Base-by-base conservation (phyloP, 1,284 basidiomycete species). In the Exobasidium cylindrosporum region DNA sequence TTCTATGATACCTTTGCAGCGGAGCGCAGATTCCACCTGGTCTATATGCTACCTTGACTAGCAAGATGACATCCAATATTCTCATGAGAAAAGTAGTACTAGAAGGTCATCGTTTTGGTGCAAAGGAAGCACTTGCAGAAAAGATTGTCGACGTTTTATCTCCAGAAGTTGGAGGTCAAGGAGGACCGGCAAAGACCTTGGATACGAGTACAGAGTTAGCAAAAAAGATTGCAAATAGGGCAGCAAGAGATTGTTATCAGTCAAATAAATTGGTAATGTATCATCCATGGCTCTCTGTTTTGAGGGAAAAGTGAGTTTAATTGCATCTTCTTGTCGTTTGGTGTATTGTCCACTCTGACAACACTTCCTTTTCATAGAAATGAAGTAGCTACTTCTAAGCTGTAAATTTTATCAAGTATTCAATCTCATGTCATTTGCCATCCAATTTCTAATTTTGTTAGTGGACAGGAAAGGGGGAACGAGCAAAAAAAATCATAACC, bases 71-170 rank as follows among this genome's bases (percentile, higher is more conserved):
- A 1, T 83, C 86, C 69, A 83, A 84, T 26, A 80, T 80, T n/a
- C 73, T 88, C 3, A 85, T 88, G 23, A 86, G 91, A 43, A 88
- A 89, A 75, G 87, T 92, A 31, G 86, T 88, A 11, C 83, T 95
- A 3, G 90, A 92, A 73, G 93, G 90, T 0, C 86, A 91, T 71
- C 85, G 90, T 45, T 94, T 92, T 81, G 87, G 87, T 1, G 87
- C 91, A 4, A 68, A 81, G 13, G 91, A 95, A 77, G 88, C 90
- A 1, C 81, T 87, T 3, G 79, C 84, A 10, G 83, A 83, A 17
- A 88, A 89, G 3, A 80, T 96, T 10, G 82, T 96, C 24, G 92
- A 96, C 52, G 57, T 55, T 0, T 76, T 83, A 85, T 64, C 76
- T 89, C 52, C 89, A 86, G 26, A 82, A 82, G 57, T 86, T 83